phyloP scores from a whole-genome alignment of 805 yeast genomes.

The Myxozyma lipomycoides region DNA sequence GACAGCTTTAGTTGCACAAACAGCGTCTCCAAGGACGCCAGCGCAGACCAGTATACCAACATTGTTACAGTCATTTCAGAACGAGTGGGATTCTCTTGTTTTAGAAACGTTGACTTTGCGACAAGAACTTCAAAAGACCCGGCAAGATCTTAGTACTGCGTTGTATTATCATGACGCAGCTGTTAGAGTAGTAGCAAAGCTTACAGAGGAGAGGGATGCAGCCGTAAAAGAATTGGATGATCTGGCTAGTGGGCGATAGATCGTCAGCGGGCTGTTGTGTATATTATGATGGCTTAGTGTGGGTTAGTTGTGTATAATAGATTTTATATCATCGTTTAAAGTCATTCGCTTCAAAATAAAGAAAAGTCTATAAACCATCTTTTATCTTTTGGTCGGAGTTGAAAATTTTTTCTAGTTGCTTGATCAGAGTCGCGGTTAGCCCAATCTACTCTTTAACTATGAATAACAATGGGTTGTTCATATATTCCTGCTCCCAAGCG shows the following conservation, averaged over 20 bases:
- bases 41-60: slow-evolving; percentile 70
- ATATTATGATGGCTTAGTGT: too few species aligned
- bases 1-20: neutral
- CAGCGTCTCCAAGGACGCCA: slow-evolving; percentile 42
- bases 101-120: slow-evolving; percentile 73
- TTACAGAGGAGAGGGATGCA: slow-evolving; percentile 71
- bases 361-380: too few species aligned
- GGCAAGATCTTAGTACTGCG: slow-evolving; percentile 71
- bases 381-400: neutral
- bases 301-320: neutral
- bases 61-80: slow-evolving; percentile 68
- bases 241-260: neutral
- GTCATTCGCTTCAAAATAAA: too few species aligned
- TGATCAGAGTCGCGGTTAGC: neutral
- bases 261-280: too few species aligned
- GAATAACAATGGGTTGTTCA: too few species aligned
- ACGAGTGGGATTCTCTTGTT: slow-evolving; percentile 86
- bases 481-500: slow-evolving; percentile 27
- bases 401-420: neutral
- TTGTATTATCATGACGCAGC: slow-evolving; percentile 87
- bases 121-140: slow-evolving; percentile 61
- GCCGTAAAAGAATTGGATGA: slow-evolving; percentile 60
- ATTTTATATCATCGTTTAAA: too few species aligned
- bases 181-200: slow-evolving; percentile 72
- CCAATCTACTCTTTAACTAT: neutral